Evolutionary conservation across 306 rosid species (phyloP).

Genomic region (Cicer chorassanicum): DNA sequence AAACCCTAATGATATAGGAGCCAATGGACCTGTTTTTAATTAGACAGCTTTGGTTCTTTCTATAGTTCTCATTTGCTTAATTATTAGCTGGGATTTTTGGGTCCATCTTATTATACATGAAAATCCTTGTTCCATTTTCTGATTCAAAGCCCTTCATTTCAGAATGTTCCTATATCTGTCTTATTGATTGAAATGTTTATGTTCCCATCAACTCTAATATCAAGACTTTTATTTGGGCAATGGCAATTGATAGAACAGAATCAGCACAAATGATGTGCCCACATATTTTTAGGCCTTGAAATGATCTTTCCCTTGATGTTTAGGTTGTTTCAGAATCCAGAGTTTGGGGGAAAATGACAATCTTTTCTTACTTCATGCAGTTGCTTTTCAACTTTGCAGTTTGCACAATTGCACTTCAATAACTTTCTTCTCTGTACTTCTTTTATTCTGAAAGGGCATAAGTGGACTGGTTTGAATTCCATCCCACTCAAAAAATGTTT

Average conservation of each 20-base stretch:
- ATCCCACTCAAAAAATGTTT: not conserved
- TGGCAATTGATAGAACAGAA: constrained; percentile 6
- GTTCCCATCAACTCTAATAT: constrained; percentile 11
- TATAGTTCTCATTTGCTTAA: constrained; percentile 6
- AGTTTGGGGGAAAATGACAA: not conserved
- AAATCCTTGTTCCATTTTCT: constrained; percentile 27
- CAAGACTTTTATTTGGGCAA: constrained; percentile 7
- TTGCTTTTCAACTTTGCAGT: constrained; percentile 12
- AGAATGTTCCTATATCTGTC: not conserved
- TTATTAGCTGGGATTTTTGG: constrained; percentile 18
- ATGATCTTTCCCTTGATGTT: constrained; percentile 7
- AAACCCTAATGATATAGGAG: constrained; percentile 28
- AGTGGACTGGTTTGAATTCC: not conserved
- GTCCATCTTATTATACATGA: constrained; percentile 15
- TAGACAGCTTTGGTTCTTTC: constrained; percentile 18
- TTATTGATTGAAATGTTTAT: constrained; percentile 5
- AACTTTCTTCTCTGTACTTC: not conserved
- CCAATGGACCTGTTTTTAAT: constrained; percentile 34
- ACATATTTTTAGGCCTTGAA: not conserved
- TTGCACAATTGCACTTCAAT: constrained; percentile 3
- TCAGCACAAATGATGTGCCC: constrained; percentile 10
- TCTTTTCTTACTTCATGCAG: not conserved
- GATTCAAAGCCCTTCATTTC: constrained; percentile 13
- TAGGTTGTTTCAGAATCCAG: constrained; percentile 21
- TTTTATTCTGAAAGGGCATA: constrained; percentile 1